A percentile compares a stretch with the other conserved stretches of the same genome.
Conservation (phyloP, 345 rosid genomes). For the Euclidium syriacum region DNA sequence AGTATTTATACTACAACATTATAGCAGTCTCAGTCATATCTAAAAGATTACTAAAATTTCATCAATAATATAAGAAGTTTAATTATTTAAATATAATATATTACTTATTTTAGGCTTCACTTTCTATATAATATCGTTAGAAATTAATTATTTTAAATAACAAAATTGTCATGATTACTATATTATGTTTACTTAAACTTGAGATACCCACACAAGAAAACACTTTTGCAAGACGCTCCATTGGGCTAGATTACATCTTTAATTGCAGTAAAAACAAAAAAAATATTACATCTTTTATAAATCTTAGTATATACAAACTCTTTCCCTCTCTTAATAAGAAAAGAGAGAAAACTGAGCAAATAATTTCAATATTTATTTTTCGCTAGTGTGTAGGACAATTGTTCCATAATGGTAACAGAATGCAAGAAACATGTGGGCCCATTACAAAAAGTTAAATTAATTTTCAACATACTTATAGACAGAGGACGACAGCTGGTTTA, state of each 20-base stretch:
- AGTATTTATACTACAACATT: not conserved
- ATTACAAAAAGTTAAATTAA: constrained; percentile 23
- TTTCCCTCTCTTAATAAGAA: not conserved
- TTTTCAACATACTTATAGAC: constrained; percentile 22
- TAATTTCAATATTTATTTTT: not conserved
- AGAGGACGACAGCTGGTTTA: constrained; percentile 31
- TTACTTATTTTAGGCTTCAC: not conserved
- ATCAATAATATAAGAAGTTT: not conserved
- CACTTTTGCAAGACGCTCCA: constrained; percentile 18
- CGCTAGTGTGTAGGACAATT: constrained; percentile 7
- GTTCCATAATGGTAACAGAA: constrained; percentile 23
- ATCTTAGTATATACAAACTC: no score
- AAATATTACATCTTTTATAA: no score
- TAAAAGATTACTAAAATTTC: not conserved
- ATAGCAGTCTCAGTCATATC: not conserved
- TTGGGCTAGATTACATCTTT: constrained; percentile 9
- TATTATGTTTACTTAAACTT: not conserved
- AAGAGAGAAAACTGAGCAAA: not conserved
- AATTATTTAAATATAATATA: not conserved
- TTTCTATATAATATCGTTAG: not conserved
- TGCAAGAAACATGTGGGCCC: constrained; percentile 34
- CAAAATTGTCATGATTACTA: not conserved
- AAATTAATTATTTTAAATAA: not conserved
- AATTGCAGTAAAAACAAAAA: no score
- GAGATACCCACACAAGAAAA: constrained; percentile 8